Conservation (phyloP, 2,329 filamentous ascomycete species). For the Cladosporium phlei region DNA sequence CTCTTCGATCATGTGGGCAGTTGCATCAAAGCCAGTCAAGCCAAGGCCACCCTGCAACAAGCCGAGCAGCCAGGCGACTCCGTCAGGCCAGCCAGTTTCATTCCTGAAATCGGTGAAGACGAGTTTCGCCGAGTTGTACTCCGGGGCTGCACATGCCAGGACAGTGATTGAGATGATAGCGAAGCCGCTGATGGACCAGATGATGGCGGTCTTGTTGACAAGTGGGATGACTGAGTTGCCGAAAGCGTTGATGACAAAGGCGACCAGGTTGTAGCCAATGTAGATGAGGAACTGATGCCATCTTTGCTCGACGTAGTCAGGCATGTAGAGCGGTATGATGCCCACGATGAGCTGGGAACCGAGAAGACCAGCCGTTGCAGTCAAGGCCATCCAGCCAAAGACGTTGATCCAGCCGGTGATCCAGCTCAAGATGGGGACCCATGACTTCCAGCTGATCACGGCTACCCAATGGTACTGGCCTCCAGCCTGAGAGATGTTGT, state of each 20-base stretch:
- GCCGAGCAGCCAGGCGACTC: conserved; percentile 40
- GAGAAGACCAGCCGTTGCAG: conserved; percentile 63
- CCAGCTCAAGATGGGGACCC: conserved; percentile 61
- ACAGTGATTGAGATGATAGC: conserved; percentile 65
- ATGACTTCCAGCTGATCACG: conserved; percentile 56
- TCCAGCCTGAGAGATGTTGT: conserved; percentile 35
- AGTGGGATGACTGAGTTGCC: conserved; percentile 57
- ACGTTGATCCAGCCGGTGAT: conserved; percentile 70
- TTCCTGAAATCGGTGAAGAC: conserved; percentile 68
- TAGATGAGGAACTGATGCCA: conserved; percentile 75
- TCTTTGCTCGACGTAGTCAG: conserved; percentile 52
- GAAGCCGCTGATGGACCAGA: conserved; percentile 67
- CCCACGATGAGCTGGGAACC: conserved; percentile 64
- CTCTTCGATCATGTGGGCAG: conserved; percentile 47
- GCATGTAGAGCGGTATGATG: conserved; percentile 58
- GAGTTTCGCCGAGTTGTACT: conserved; percentile 60
- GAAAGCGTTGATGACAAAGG: conserved; percentile 63
- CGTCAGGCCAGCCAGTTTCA: conserved; percentile 35
- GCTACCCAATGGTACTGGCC: conserved; percentile 68
- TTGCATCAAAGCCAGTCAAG: conserved; percentile 48
- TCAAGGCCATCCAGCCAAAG: conserved; percentile 66
- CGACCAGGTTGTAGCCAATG: conserved; percentile 57
- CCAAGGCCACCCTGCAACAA: conserved; percentile 35
- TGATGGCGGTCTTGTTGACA: conserved; percentile 64
- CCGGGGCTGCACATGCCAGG: conserved; percentile 59